A percentile compares a stretch with the other conserved stretches of the same genome.
Evolutionary conservation across 352 stramenopile genomes (phyloP).

Genomic region (Pythium guiyangense): DNA sequence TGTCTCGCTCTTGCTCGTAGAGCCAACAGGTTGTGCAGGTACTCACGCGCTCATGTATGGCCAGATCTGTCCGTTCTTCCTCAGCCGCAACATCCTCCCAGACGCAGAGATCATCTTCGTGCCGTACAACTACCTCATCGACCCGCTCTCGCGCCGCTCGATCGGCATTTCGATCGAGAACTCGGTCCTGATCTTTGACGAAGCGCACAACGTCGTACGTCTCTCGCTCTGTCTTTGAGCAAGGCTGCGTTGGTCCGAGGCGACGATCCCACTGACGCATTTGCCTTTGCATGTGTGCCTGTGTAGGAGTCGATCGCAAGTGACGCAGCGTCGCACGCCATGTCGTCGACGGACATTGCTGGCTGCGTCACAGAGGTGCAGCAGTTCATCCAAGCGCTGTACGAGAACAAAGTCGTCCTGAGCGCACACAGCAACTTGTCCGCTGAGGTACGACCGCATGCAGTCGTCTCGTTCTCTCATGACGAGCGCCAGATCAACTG

Average conservation of each 20-base stretch:
- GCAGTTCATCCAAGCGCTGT: slow-evolving; percentile 69
- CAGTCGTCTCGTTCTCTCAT: too few species aligned
- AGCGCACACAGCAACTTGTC: slow-evolving; percentile 46
- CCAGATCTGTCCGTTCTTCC: slow-evolving; percentile 97
- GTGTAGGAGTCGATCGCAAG: slow-evolving; percentile 83
- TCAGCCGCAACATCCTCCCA: slow-evolving; percentile 87
- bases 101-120: slow-evolving; percentile 97
- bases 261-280: not conserved
- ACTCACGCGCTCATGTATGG: not conserved
- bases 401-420: slow-evolving; percentile 53
- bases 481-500: not conserved
- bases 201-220: slow-evolving; percentile 98
- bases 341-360: slow-evolving; percentile 93
- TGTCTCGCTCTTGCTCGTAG: not conserved
- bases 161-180: slow-evolving; percentile 95
- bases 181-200: slow-evolving; percentile 98
- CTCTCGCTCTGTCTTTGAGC: slow-evolving; percentile 7
- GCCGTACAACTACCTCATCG: slow-evolving; percentile 99
- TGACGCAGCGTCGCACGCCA: slow-evolving; percentile 95
- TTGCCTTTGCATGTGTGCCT: not conserved
- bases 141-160: slow-evolving; percentile 86
- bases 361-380: slow-evolving; percentile 93
- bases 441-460: slow-evolving; percentile 36
- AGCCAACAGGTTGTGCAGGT: not conserved
- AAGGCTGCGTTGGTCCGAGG: not conserved